These are phyloP conservation scores for Solanum appendiculatum DNA, from an alignment of 257 asterid species.

Conservation along the genomic window DNA sequence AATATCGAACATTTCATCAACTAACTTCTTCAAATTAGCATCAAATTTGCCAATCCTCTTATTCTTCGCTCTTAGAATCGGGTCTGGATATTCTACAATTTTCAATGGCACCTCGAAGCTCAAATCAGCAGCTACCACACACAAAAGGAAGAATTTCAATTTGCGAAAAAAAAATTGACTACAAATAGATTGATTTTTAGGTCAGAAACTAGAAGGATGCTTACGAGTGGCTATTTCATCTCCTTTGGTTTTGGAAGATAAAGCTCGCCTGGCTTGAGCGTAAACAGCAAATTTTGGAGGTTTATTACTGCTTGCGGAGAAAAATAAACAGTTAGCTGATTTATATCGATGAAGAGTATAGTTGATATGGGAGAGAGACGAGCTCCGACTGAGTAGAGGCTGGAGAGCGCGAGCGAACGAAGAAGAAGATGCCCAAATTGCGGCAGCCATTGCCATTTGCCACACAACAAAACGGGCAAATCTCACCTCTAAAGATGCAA, in stretches of 20 bases:
- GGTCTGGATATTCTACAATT: conserved; percentile 74
- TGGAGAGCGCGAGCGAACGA: conserved; percentile 17
- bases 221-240: conserved; percentile 60
- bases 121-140: conserved; percentile 64
- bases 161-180: not conserved
- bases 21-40: conserved; percentile 63
- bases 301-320: conserved; percentile 7
- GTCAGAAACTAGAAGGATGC: not conserved
- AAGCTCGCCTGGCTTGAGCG: conserved; percentile 57
- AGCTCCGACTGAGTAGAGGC: conserved; percentile 19
- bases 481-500: not conserved
- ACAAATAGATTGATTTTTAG: not conserved
- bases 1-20: conserved; percentile 79
- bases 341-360: conserved; percentile 4
- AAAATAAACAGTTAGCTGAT: not conserved
- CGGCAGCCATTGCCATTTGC: conserved; percentile 36
- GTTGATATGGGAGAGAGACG: not conserved
- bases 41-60: conserved; percentile 57
- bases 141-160: not conserved
- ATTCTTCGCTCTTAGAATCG: conserved; percentile 72
- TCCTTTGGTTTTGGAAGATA: conserved; percentile 25
- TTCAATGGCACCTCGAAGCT: conserved; percentile 46
- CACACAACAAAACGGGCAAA: not conserved
- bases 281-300: conserved; percentile 10
- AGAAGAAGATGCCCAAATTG: conserved; percentile 21